Evolutionary conservation across 1,139 yeast genomes (phyloP).

Genomic region (Suhomyces panamericanus): DNA sequence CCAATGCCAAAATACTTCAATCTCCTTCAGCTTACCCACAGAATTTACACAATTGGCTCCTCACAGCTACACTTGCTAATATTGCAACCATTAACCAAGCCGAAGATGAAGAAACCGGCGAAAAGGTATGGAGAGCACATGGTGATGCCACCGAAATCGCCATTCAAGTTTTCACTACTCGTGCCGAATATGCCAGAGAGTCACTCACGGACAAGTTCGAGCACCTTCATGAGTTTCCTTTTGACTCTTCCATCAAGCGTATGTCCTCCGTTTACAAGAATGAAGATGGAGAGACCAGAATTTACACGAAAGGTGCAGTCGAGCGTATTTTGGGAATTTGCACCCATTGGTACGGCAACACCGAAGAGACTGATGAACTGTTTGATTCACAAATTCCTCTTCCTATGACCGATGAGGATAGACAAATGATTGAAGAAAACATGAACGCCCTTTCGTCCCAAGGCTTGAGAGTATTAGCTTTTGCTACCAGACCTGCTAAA

Average conservation of each 20-base stretch:
- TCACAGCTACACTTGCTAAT: conserved; percentile 36
- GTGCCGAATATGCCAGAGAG: conserved; percentile 27
- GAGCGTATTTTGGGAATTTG: conserved; percentile 48
- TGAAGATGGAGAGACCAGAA: conserved; percentile 17
- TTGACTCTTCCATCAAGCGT: conserved; percentile 43
- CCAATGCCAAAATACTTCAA: conserved; percentile 12
- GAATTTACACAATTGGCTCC: conserved; percentile 25
- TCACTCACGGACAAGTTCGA: conserved; percentile 16
- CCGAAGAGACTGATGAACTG: conserved; percentile 16
- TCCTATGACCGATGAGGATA: conserved; percentile 27
- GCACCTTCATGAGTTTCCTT: conserved; percentile 34
- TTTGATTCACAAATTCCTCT: conserved; percentile 19
- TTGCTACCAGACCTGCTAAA: conserved; percentile 30
- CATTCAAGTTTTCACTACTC: conserved; percentile 34
- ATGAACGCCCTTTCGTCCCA: conserved; percentile 39
- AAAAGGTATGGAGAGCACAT: conserved; percentile 35
- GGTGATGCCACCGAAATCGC: conserved; percentile 43
- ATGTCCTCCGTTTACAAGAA: conserved; percentile 47
- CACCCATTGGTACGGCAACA: conserved; percentile 32
- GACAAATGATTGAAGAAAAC: conserved; percentile 27
- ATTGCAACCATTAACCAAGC: conserved; percentile 31
- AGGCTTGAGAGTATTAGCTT: conserved; percentile 50
- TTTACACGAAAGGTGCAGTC: conserved; percentile 56
- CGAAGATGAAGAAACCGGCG: conserved; percentile 28
- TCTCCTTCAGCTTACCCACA: conserved; percentile 12